Conservation (phyloP, 495 filamentous ascomycete genomes). For the Thermothielavioides terrestris region DNA sequence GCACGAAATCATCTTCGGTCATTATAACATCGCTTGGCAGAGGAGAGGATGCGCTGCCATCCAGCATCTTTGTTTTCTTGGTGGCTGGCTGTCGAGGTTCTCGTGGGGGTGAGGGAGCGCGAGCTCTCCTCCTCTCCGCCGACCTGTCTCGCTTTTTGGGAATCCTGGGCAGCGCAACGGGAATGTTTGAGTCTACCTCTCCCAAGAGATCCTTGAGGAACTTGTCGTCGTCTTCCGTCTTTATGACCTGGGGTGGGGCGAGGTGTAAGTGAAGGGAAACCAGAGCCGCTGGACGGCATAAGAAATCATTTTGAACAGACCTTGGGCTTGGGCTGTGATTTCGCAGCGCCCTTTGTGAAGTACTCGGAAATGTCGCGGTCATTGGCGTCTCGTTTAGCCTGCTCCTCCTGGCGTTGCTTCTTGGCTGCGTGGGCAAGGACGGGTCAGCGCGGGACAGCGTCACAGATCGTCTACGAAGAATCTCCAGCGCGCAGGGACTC, state of each 20-base stretch:
- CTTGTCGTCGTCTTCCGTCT: conserved; percentile 76
- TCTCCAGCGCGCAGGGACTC: background rate
- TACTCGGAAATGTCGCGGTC: conserved; percentile 90
- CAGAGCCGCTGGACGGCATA: background rate
- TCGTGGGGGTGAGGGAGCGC: conserved; percentile 66
- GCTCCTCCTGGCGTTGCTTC: conserved; percentile 81
- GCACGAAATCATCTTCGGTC: conserved; percentile 48
- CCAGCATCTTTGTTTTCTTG: conserved; percentile 45
- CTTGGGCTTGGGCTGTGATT: conserved; percentile 69
- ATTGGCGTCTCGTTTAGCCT: conserved; percentile 73
- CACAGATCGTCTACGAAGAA: background rate
- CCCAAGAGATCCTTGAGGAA: conserved; percentile 79
- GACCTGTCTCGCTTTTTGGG: conserved; percentile 59
- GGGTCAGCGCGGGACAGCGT: conserved; percentile 4
- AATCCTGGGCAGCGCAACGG: conserved; percentile 42
- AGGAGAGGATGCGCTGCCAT: conserved; percentile 29
- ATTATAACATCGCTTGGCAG: conserved; percentile 37
- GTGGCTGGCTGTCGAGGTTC: conserved; percentile 33
- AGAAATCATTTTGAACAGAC: conserved; percentile 39
- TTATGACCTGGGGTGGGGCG: conserved; percentile 38
- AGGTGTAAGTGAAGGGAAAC: background rate
- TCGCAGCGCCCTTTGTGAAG: conserved; percentile 66
- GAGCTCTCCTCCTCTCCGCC: conserved; percentile 64
- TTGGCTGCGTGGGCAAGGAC: conserved; percentile 47
- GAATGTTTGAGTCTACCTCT: conserved; percentile 78